Conservation (phyloP, 441 rosid species). For the Pelargonium cotyledonis region DNA sequence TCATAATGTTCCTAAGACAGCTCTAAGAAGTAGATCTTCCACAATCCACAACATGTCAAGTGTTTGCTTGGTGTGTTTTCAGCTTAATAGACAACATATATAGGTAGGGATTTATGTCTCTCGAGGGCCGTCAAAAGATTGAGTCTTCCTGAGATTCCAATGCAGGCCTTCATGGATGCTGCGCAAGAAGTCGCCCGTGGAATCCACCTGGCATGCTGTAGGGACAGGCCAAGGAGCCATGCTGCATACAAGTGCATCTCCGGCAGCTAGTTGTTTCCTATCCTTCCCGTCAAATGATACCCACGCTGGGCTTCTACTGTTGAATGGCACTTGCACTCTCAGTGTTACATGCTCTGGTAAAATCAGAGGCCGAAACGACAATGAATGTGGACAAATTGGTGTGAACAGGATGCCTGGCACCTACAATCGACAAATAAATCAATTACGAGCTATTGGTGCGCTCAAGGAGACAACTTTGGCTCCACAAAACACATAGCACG, state of each 20-base stretch:
- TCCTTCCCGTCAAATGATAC: constrained; percentile 95
- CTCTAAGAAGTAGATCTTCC: background rate
- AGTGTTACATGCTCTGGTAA: constrained; percentile 89
- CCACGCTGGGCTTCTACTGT: constrained; percentile 91
- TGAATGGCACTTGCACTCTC: constrained; percentile 74
- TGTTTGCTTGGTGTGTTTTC: constrained; percentile 6
- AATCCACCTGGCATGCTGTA: constrained; percentile 79
- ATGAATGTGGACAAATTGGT: constrained; percentile 95
- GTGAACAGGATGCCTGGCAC: constrained; percentile 98
- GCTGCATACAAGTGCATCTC: constrained; percentile 93
- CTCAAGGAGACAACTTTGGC: no score
- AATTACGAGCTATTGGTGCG: no score
- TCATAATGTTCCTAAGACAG: background rate
- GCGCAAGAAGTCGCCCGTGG: constrained; percentile 73
- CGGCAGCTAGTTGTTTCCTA: constrained; percentile 66
- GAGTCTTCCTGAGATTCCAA: constrained; percentile 87
- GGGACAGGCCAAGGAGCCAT: constrained; percentile 99
- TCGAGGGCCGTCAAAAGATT: constrained; percentile 71
- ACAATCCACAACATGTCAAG: background rate
- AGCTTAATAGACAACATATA: background rate
- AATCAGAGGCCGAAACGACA: constrained; percentile 94
- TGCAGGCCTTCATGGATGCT: constrained; percentile 97
- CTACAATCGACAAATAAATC: constrained; percentile 27
- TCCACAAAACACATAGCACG: no score
- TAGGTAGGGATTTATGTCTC: constrained; percentile 22